Evolutionary conservation across 768 basidiomycete genomes (phyloP).

Genomic region (Baorangia bicolor): DNA sequence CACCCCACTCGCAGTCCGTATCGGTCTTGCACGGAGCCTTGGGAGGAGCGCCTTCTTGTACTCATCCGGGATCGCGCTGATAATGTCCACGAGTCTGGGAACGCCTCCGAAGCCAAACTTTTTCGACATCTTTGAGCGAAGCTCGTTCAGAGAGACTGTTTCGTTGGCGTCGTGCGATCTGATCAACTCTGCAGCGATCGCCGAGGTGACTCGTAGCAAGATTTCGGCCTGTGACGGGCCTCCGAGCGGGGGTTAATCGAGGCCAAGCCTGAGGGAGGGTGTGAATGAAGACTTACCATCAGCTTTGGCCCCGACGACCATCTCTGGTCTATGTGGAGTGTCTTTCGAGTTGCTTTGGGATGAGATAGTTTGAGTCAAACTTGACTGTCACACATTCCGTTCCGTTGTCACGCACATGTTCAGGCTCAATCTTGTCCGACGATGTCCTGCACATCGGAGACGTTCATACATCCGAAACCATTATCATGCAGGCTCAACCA

Average conservation of each 20-base stretch:
- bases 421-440: slow-evolving; percentile 10
- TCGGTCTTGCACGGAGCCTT: slow-evolving; percentile 88
- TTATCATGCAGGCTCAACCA: slow-evolving; percentile 17
- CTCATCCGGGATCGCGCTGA: slow-evolving; percentile 97
- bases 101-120: slow-evolving; percentile 84
- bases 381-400: slow-evolving; percentile 1
- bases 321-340: slow-evolving; percentile 4
- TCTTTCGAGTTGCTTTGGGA: neutral
- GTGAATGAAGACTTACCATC: slow-evolving; percentile 29
- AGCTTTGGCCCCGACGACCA: slow-evolving; percentile 44
- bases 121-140: slow-evolving; percentile 87
- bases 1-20: slow-evolving; percentile 95
- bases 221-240: slow-evolving; percentile 89
- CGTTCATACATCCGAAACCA: slow-evolving; percentile 4
- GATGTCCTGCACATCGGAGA: slow-evolving; percentile 7
- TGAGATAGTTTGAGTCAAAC: neutral
- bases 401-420: slow-evolving; percentile 12
- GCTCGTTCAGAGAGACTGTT: slow-evolving; percentile 81
- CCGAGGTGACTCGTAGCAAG: slow-evolving; percentile 87
- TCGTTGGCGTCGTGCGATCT: slow-evolving; percentile 77
- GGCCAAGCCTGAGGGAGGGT: neutral
- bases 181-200: slow-evolving; percentile 93
- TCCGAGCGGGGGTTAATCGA: slow-evolving; percentile 15
- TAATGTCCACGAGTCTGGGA: slow-evolving; percentile 94
- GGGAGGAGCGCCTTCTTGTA: slow-evolving; percentile 91